phyloP scores from a whole-genome alignment of 208 protist genomes.

The Crithidia fasciculata region DNA sequence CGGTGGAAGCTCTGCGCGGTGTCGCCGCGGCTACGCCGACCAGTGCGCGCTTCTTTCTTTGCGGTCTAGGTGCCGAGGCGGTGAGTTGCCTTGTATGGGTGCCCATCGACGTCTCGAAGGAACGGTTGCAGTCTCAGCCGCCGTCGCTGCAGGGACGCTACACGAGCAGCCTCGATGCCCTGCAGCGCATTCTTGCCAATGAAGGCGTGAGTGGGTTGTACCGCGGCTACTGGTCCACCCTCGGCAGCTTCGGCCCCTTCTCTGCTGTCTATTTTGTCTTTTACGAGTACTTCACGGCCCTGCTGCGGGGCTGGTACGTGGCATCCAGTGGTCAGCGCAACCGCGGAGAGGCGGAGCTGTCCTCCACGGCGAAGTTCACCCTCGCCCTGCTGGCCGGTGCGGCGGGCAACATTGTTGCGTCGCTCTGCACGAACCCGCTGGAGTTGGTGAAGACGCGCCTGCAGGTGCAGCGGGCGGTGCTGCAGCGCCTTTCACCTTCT shows the following conservation, averaged over 20 bases:
- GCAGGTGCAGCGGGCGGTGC: slow-evolving; percentile 83
- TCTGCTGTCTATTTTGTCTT: slow-evolving; percentile 89
- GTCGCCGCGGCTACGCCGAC: slow-evolving; percentile 20
- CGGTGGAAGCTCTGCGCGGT: neutral
- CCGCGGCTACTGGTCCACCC: slow-evolving; percentile 84
- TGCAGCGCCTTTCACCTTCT: slow-evolving; percentile 15
- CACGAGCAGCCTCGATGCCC: slow-evolving; percentile 61
- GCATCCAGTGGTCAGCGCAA: neutral
- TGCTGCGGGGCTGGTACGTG: slow-evolving; percentile 25
- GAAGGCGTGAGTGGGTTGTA: slow-evolving; percentile 85
- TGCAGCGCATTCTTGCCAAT: slow-evolving; percentile 56
- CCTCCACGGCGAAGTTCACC: slow-evolving; percentile 31
- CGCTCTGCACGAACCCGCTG: slow-evolving; percentile 83
- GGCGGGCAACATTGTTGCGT: slow-evolving; percentile 64
- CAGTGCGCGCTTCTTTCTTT: slow-evolving; percentile 54
- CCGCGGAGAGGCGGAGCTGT: neutral
- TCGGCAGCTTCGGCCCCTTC: slow-evolving; percentile 89
- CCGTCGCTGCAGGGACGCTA: slow-evolving; percentile 62
- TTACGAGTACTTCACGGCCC: slow-evolving; percentile 66
- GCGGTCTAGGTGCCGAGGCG: slow-evolving; percentile 79
- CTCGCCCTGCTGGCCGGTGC: slow-evolving; percentile 63
- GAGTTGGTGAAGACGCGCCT: slow-evolving; percentile 92
- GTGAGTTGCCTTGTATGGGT: slow-evolving; percentile 90
- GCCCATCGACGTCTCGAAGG: slow-evolving; percentile 88
- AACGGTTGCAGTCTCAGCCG: slow-evolving; percentile 85